A percentile compares a stretch with the other conserved stretches of the same genome.
These are phyloP conservation scores for Phytophthora sp. DNA, from an alignment of 352 stramenopile genomes.

Conservation along the genomic window DNA sequence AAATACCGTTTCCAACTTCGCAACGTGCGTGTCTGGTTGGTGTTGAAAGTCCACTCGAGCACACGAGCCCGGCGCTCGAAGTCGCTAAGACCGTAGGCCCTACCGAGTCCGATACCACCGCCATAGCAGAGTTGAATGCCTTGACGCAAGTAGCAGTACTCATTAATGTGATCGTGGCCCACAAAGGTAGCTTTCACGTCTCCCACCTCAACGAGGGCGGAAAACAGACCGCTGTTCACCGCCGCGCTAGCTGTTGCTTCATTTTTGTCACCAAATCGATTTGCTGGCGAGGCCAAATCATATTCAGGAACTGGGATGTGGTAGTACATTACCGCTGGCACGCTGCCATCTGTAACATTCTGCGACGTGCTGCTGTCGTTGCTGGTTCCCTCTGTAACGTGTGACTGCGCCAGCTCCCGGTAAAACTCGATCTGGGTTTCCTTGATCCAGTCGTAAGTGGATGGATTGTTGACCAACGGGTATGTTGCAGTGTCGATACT, in stretches of 20 bases:
- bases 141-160: slow-evolving; percentile 59
- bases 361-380: slow-evolving; percentile 11
- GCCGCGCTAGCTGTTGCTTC: slow-evolving; percentile 33
- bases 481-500: slow-evolving; percentile 37
- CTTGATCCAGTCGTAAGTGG: slow-evolving; percentile 58
- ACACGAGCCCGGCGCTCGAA: slow-evolving; percentile 47
- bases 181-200: slow-evolving; percentile 69
- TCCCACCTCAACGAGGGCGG: slow-evolving; percentile 44
- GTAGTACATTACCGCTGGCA: slow-evolving; percentile 65
- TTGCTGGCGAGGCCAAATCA: slow-evolving; percentile 25
- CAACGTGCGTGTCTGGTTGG: slow-evolving; percentile 43
- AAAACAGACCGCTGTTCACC: slow-evolving; percentile 46
- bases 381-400: slow-evolving; percentile 2
- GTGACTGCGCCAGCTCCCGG: slow-evolving; percentile 35
- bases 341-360: slow-evolving; percentile 11
- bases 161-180: slow-evolving; percentile 67
- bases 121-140: slow-evolving; percentile 65
- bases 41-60: slow-evolving; percentile 49
- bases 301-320: slow-evolving; percentile 71
- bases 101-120: slow-evolving; percentile 49
- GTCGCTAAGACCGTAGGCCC: slow-evolving; percentile 32
- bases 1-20: slow-evolving; percentile 55
- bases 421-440: slow-evolving; percentile 51
- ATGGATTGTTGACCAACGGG: slow-evolving; percentile 30
- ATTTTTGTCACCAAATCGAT: slow-evolving; percentile 30